Conservation (phyloP, 768 basidiomycete genomes). For the Daedaleopsis nitida region DNA sequence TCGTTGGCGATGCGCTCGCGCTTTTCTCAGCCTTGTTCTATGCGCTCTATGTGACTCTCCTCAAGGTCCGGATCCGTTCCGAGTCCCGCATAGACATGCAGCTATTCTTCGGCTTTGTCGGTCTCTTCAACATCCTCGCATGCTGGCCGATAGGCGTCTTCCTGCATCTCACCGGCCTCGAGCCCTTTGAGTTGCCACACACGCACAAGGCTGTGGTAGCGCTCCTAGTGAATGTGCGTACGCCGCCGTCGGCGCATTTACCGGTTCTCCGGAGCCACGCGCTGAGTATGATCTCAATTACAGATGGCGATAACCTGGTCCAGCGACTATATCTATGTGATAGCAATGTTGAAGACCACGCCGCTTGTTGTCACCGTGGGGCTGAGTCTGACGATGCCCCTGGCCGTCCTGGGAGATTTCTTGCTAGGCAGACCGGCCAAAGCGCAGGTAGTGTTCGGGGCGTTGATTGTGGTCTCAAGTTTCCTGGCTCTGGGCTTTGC, state of each 20-base stretch:
- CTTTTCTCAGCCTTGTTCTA: slow-evolving; percentile 88
- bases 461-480: slow-evolving; percentile 69
- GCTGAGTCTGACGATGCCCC: slow-evolving; percentile 89
- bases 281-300: not conserved
- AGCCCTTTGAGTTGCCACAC: slow-evolving; percentile 72
- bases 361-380: slow-evolving; percentile 93
- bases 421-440: slow-evolving; percentile 60
- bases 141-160: slow-evolving; percentile 79
- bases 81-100: slow-evolving; percentile 92
- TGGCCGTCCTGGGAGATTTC: slow-evolving; percentile 84
- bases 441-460: slow-evolving; percentile 69
- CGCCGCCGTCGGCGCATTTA: not conserved
- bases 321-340: slow-evolving; percentile 83
- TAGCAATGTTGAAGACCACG: slow-evolving; percentile 96
- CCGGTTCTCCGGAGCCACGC: not conserved
- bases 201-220: slow-evolving; percentile 49
- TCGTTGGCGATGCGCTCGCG: slow-evolving; percentile 82
- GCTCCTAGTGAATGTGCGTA: slow-evolving; percentile 57
- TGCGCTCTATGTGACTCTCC: slow-evolving; percentile 82
- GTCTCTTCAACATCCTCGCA: slow-evolving; percentile 76
- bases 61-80: slow-evolving; percentile 82
- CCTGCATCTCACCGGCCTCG: slow-evolving; percentile 72
- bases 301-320: slow-evolving; percentile 84
- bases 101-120: slow-evolving; percentile 93
- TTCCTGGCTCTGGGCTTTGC: slow-evolving; percentile 76